Conservation (phyloP, 768 basidiomycete species). For the Royoungia palumana region DNA sequence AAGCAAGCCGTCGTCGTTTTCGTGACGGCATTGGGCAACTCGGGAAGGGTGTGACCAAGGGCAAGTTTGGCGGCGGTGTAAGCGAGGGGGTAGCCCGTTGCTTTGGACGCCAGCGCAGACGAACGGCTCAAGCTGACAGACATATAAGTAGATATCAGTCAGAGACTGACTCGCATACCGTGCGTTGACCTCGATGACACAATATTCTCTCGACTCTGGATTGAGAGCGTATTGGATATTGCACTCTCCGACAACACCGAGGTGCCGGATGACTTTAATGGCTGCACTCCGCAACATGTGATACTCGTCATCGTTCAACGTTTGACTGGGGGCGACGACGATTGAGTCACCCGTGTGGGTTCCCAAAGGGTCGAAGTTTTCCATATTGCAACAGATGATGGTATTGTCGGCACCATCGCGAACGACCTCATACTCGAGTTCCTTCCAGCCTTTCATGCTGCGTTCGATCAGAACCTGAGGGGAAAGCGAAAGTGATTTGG, state of each 20-base stretch:
- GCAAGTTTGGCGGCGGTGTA: constrained; percentile 99
- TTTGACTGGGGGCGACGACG: constrained; percentile 98
- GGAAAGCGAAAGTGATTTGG: constrained; percentile 84
- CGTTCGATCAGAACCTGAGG: constrained; percentile 98
- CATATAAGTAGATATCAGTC: neutral
- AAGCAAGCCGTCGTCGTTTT: constrained; percentile 99
- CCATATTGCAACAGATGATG: constrained; percentile 99
- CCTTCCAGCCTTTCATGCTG: constrained; percentile 99
- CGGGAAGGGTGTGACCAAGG: constrained; percentile 94
- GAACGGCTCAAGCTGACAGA: constrained; percentile 70
- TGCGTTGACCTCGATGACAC: constrained; percentile 98
- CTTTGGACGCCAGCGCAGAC: constrained; percentile 95
- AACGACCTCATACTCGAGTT: constrained; percentile 98
- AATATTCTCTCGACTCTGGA: constrained; percentile 88
- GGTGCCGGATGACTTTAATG: constrained; percentile 90
- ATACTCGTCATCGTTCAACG: constrained; percentile 95
- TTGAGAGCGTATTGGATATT: constrained; percentile 99
- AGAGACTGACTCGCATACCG: constrained; percentile 41
- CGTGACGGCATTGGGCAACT: constrained; percentile 97
- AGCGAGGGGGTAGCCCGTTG: constrained; percentile 97
- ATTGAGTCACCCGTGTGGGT: constrained; percentile 99
- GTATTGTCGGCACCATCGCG: constrained; percentile 98
- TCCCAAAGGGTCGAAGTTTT: constrained; percentile 98
- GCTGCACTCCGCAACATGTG: constrained; percentile 99
- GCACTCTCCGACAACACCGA: constrained; percentile 91